Base-by-base conservation (phyloP, 805 yeast species). In the Candida incommunis region DNA sequence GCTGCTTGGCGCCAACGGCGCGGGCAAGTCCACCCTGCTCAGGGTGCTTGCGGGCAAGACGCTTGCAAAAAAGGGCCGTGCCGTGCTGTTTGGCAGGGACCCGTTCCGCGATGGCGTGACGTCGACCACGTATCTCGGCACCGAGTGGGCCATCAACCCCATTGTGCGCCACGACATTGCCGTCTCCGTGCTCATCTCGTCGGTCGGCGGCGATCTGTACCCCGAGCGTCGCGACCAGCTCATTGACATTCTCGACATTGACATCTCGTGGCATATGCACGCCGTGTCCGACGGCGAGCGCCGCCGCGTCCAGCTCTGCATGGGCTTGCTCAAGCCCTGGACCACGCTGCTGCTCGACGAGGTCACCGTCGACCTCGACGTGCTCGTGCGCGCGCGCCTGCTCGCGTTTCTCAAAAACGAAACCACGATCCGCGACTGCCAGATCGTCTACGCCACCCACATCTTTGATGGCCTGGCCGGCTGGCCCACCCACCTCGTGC, bases 281-380 rank as follows among this genome's bases (percentile, higher is more conserved):
- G 76, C 75, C 43, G 79, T 90, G 35, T 82, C 94, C 42, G 98
- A 92, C 60, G 98, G 98, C 23, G 96, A 92, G 59, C 74, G 97
- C 48, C 71, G 98, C 53, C 70, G 98, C 48, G 97, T 92, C 1
- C 98, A 92, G 59, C 67, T 92, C 47, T 83, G 80, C 26, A 87
- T 92, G 95, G 97, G 97, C 0, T 69, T 92, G 42, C 65, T 90
- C 49, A 79, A 81, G 54, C 96, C 96, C 3, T 92, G 96, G 95
- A 77, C 76, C 49, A 70, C 87, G 20, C 65, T 92, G 25, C 66
- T 92, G n/a, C 67, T 92, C 42, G 98, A 92, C 60, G 98, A 92
- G 61, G 97, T 92, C 31, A 92, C 98, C 0, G 95, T 92, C 23
- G 98, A 92, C 61, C 70, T 92, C 52, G 98, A 92, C 58, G 98